Evolutionary conservation across 2,329 filamentous ascomycete genomes (phyloP), one percentile per base, ranked within the genome.

Genomic region (Tothia fuscella): DNA sequence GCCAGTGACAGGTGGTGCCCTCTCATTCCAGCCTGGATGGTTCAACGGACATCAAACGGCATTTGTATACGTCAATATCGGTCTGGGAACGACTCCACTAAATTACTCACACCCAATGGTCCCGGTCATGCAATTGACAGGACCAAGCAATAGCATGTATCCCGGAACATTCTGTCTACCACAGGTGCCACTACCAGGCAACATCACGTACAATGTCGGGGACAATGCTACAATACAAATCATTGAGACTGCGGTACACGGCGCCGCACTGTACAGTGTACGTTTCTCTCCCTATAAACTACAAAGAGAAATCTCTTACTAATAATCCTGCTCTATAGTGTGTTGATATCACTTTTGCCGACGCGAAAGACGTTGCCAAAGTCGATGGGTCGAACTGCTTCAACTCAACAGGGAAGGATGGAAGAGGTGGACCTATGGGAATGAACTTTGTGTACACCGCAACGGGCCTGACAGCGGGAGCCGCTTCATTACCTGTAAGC

Each of bases 21-120:
- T 98, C 46, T 74, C 86, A 38, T 72, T 95, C 53, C 89, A 96
- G 57, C 91, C 91, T 0, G 91, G 89, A 54, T 96, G 91, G 91
- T 95, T 95, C 68, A 78, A 80, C 45, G 91, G 91, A 49, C 91
- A 96, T 60, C 61, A 74, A 26, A 80, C 76, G 5, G 89, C 87
- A 14, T 75, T 86, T 52, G 72, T 94, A 57, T 94, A 93, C 65
- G 68, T 96, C 64, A 96, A 96, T 66, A 71, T 96, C 42, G 91
- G 91, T 50, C 77, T 88, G 49, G 86, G 84, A 49, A 85, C 72
- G 25, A 76, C 82, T 6, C 89, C 91, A 1, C 61, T 64, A 5
- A 96, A 96, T 69, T 93, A 93, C 80, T 93, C 85, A 49, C 76
- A 82, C 58, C 69, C 77, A 17, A 91, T 95, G 74, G 64, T 89